Conservation (phyloP, 2,329 filamentous ascomycete species). For the Xylariaceae sp. region DNA sequence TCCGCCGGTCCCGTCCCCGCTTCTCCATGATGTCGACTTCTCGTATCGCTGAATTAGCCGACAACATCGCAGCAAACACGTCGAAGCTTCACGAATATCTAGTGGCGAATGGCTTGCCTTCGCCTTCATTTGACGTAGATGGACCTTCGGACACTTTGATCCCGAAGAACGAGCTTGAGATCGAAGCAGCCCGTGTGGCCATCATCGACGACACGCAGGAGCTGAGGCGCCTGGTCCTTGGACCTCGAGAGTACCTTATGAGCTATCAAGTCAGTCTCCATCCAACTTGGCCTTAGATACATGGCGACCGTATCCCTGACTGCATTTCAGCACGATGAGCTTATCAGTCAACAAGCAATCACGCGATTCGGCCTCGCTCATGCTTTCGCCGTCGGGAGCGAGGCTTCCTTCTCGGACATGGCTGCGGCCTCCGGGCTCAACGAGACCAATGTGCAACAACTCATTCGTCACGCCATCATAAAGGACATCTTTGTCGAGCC, state of each 20-base stretch:
- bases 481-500: constrained; percentile 12
- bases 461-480: constrained; percentile 10
- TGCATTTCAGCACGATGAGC: constrained; percentile 11
- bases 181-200: constrained; percentile 7
- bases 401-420: constrained; percentile 16
- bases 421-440: constrained; percentile 10
- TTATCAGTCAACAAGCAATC: constrained; percentile 20
- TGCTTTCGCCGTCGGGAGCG: constrained; percentile 13
- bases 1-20: too few relatives aligned
- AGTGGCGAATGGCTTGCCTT: constrained; percentile 3
- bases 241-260: constrained; percentile 13
- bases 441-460: constrained; percentile 10
- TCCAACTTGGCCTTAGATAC: too few relatives aligned
- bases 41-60: constrained; percentile 4
- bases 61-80: constrained; percentile 6
- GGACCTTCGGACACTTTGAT: constrained; percentile 4
- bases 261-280: constrained; percentile 5
- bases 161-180: constrained; percentile 6
- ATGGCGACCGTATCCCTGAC: not conserved
- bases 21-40: too few relatives aligned
- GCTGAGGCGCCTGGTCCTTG: constrained; percentile 10
- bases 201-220: constrained; percentile 13
- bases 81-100: constrained; percentile 2
- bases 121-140: constrained; percentile 10
- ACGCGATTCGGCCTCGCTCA: constrained; percentile 14